A percentile compares a stretch with the other conserved stretches of the same genome.
Conservation (phyloP, 1,139 yeast species). For the Kodamaea sp. region DNA sequence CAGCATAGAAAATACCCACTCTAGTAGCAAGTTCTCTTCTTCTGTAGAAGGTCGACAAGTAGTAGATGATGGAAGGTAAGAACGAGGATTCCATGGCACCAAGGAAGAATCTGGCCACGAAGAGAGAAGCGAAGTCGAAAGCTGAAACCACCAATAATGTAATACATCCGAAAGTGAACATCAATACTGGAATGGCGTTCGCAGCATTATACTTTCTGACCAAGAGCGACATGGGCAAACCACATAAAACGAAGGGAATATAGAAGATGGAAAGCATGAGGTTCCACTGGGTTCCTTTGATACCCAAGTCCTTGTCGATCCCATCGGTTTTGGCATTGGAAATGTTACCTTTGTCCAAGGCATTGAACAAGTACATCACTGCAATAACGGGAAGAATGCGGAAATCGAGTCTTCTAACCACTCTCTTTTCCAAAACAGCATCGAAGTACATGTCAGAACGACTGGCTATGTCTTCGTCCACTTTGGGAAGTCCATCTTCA, state of each 20-base stretch:
- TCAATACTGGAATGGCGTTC: constrained; percentile 21
- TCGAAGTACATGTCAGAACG: constrained; percentile 16
- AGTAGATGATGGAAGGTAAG: constrained; percentile 24
- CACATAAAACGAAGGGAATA: constrained; percentile 24
- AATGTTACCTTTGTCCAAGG: constrained; percentile 27
- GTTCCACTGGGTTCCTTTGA: constrained; percentile 23
- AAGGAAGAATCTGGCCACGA: constrained; percentile 24
- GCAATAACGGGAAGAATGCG: constrained; percentile 33
- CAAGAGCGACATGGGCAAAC: constrained; percentile 21
- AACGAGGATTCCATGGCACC: constrained; percentile 23
- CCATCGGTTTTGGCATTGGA: constrained; percentile 26
- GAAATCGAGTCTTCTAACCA: constrained; percentile 35
- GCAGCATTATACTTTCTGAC: constrained; percentile 24
- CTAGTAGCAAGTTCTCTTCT: constrained; percentile 23
- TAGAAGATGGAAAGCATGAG: constrained; percentile 26
- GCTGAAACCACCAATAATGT: constrained; percentile 19
- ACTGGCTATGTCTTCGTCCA: constrained; percentile 4
- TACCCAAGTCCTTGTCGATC: constrained; percentile 20
- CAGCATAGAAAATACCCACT: constrained; percentile 21
- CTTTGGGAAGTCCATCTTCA: constrained; percentile 1
- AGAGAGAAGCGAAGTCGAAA: constrained; percentile 19
- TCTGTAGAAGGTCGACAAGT: constrained; percentile 22
- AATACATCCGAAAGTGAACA: constrained; percentile 22
- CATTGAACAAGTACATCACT: constrained; percentile 29
- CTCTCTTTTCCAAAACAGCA: constrained; percentile 22